phyloP scores from a whole-genome alignment of 2,329 filamentous ascomycete genomes.

The Fusarium sp. region DNA sequence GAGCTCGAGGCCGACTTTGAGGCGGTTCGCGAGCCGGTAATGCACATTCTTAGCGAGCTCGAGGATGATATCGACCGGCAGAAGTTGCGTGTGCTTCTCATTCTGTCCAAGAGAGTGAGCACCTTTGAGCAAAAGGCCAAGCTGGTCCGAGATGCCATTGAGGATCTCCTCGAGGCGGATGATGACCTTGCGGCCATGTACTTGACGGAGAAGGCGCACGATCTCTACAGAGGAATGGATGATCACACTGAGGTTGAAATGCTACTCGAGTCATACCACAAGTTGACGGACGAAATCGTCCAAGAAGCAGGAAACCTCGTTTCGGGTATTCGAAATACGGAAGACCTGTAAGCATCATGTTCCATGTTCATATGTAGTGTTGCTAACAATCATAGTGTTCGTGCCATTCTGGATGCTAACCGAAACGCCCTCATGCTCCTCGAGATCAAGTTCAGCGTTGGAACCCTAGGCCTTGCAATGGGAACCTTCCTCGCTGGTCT shows the following conservation, averaged over 20 bases:
- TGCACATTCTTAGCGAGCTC: conserved; percentile 86
- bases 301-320: conserved; percentile 94
- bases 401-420: conserved; percentile 97
- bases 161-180: conserved; percentile 94
- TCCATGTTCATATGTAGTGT: not conserved
- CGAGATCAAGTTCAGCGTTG: conserved; percentile 95
- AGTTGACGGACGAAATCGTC: conserved; percentile 97
- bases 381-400: conserved; percentile 71
- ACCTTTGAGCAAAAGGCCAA: conserved; percentile 98
- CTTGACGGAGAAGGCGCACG: conserved; percentile 85
- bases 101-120: conserved; percentile 94
- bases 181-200: conserved; percentile 97
- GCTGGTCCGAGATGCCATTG: conserved; percentile 92
- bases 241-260: conserved; percentile 98
- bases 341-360: conserved; percentile 82
- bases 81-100: conserved; percentile 89
- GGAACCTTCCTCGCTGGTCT: conserved; percentile 97
- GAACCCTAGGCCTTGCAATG: conserved; percentile 92
- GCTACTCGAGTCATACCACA: conserved; percentile 96
- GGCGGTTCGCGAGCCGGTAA: conserved; percentile 90
- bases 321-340: conserved; percentile 94
- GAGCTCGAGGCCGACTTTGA: conserved; percentile 96
- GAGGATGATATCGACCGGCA: conserved; percentile 98
- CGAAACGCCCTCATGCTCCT: conserved; percentile 98
- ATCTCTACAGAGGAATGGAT: conserved; percentile 78